Percentiles rank a stretch among this genome's conserved stretches.
phyloP scores from a whole-genome alignment of 1,139 yeast genomes.

The Candida sanyaensis region DNA sequence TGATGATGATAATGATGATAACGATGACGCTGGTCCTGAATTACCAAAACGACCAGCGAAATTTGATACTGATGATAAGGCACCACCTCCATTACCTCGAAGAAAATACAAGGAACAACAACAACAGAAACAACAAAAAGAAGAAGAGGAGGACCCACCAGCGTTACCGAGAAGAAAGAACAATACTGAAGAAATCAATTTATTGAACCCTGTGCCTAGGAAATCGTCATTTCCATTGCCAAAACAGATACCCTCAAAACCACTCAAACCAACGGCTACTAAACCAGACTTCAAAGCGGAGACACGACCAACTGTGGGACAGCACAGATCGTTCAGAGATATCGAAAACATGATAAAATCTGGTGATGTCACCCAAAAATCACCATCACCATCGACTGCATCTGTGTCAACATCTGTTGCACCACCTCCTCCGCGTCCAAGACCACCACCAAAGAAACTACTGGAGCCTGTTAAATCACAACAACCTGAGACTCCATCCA shows the following conservation, averaged over 20 bases:
- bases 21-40: constrained; percentile 11
- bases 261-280: not conserved
- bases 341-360: constrained; percentile 21
- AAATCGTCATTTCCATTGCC: constrained; percentile 9
- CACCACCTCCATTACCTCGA: constrained; percentile 17
- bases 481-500: constrained; percentile 1
- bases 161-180: not conserved
- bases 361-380: constrained; percentile 7
- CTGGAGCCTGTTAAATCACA: constrained; percentile 5
- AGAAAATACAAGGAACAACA: constrained; percentile 9
- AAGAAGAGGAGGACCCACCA: not conserved
- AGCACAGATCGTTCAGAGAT: constrained; percentile 23
- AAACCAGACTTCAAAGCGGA: not conserved
- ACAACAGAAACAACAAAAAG: not conserved
- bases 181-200: constrained; percentile 18
- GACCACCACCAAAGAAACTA: constrained; percentile 8
- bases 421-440: constrained; percentile 7
- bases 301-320: not conserved
- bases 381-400: constrained; percentile 4
- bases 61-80: constrained; percentile 6
- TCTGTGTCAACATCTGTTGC: not conserved
- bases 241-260: not conserved
- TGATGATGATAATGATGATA: constrained; percentile 11
- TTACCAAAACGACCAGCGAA: constrained; percentile 18
- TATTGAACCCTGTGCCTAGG: constrained; percentile 24